Evolutionary conservation across 768 basidiomycete species (phyloP), one percentile per base, ranked within the genome.

Genomic region (Jaapia argillacea): DNA sequence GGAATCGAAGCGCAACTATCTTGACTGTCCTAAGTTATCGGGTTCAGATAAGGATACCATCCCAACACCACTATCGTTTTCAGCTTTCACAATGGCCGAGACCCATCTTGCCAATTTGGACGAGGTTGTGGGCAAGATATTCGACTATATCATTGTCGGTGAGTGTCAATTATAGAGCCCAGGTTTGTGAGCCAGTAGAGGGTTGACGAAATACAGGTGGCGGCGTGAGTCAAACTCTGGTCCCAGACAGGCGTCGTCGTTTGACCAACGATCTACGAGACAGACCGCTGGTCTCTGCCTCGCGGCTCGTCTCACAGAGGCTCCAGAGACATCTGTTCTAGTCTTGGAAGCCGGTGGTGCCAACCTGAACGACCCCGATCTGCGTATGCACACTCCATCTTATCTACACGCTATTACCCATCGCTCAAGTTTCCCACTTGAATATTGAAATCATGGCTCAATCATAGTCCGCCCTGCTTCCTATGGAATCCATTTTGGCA

Each of bases 221-320:
- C n/a, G n/a, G n/a, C n/a, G n/a, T n/a, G n/a, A n/a, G n/a, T n/a
- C n/a, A n/a, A n/a, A n/a, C n/a, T n/a, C n/a, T n/a, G n/a, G n/a
- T n/a, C n/a, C n/a, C n/a, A n/a, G n/a, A n/a, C n/a, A n/a, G n/a
- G n/a, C n/a, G n/a, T n/a, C n/a, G n/a, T n/a, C n/a, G n/a, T n/a
- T n/a, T n/a, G n/a, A n/a, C n/a, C n/a, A n/a, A n/a, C n/a, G n/a
- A n/a, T n/a, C n/a, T n/a, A n/a, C n/a, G n/a, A n/a, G n/a, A n/a
- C n/a, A 47, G 46, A 49, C 47, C 16, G 64, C 61, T 2, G 70
- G 69, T 7, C 46, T 65, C 24, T 62, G 64, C 1, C 48, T 71
- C 20, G 69, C 66, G 13, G 60, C 55, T 6, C 57, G 71, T n/a
- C 58, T 76, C 14, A 54, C 62, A 3, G 67, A 71, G 45, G 62